Percentiles rank a stretch among this genome's conserved stretches.
These are phyloP conservation scores for Coniochaeta sp. DNA, from an alignment of 2,329 filamentous ascomycete genomes.

Conservation along the genomic window DNA sequence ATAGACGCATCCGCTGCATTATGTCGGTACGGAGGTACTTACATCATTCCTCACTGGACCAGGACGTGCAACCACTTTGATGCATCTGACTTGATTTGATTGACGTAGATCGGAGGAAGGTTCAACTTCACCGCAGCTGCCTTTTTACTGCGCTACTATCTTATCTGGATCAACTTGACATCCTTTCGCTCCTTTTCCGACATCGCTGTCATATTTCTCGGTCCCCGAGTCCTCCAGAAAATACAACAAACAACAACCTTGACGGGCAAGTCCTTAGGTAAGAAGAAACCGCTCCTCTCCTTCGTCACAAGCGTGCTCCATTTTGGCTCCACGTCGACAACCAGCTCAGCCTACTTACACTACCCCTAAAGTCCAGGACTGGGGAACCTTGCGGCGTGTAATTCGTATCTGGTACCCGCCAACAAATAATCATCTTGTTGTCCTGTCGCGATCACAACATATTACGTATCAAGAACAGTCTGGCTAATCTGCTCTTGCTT, in stretches of 20 bases:
- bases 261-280: no score
- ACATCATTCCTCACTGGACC: no score
- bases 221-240: background rate
- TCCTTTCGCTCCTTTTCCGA: background rate
- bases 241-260: no score
- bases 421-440: background rate
- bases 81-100: background rate
- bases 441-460: background rate
- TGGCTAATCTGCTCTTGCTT: background rate
- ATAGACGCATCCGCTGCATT: background rate
- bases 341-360: background rate
- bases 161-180: background rate
- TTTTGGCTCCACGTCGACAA: background rate
- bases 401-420: background rate
- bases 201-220: background rate
- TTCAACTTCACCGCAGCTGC: background rate
- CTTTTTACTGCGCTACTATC: no score
- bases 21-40: background rate
- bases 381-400: background rate
- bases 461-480: background rate
- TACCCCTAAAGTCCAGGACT: background rate
- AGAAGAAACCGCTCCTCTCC: background rate
- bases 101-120: background rate
- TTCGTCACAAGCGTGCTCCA: background rate
- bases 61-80: background rate